Evolutionary conservation across 495 filamentous ascomycete species (phyloP).

Genomic region (Aspergillus baeticus): DNA sequence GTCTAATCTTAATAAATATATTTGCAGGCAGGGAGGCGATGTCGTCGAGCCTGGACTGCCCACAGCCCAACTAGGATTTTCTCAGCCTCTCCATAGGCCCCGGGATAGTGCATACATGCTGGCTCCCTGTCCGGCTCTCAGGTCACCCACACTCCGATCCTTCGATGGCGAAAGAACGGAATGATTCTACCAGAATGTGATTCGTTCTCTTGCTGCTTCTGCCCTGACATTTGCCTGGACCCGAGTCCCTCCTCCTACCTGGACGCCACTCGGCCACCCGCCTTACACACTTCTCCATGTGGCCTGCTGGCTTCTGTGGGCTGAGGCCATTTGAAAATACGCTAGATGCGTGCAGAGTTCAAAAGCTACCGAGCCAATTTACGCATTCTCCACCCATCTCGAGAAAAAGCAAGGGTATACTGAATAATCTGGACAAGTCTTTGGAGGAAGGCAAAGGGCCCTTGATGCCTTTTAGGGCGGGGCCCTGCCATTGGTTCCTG

Average conservation of each 20-base stretch:
- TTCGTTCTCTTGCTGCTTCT: not conserved
- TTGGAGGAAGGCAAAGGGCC: not conserved
- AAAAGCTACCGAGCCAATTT: not conserved
- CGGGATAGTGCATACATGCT: constrained; percentile 1
- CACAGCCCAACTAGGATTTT: not conserved
- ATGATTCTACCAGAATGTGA: not conserved
- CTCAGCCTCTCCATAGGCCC: constrained; percentile 2
- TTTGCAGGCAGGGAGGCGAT: no score
- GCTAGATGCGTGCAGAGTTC: constrained; percentile 2
- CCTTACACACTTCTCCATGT: constrained; percentile 7
- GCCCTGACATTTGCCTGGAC: not conserved
- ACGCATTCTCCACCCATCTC: constrained; percentile 4
- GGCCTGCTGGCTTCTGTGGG: constrained; percentile 1
- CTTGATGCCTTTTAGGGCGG: not conserved
- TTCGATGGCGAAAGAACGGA: not conserved
- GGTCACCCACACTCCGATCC: not conserved
- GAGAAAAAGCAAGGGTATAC: constrained; percentile 15
- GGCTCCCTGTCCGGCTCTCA: not conserved
- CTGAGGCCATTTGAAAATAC: constrained; percentile 11
- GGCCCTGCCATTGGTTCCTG: constrained; percentile 11
- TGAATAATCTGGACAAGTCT: not conserved
- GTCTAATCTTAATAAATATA: not conserved
- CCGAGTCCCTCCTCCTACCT: not conserved
- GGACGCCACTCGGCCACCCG: not conserved
- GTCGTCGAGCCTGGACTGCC: not conserved